Evolutionary conservation across 371 early-diverging fungal genomes (phyloP).

Genomic region (Mycotypha africana): DNA sequence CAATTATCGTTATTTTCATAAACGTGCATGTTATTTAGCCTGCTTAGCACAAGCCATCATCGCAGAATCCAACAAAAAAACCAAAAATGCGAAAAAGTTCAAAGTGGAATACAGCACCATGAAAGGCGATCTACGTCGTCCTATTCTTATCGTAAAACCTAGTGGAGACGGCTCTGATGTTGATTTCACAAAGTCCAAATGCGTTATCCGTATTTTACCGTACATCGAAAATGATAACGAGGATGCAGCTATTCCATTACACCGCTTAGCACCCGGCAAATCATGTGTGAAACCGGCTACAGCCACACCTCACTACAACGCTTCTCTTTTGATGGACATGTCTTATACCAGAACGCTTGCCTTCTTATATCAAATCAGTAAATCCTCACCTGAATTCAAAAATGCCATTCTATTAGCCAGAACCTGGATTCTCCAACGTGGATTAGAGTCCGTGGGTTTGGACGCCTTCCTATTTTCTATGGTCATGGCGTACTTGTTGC

Average conservation of each 20-base stretch:
- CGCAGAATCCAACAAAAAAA: too few relatives aligned
- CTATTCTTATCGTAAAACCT: conserved; percentile 67
- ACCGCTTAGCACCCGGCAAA: conserved; percentile 75
- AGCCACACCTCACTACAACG: conserved; percentile 91
- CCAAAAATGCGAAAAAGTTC: conserved; percentile 54
- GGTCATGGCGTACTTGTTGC: conserved; percentile 81
- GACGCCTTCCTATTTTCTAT: conserved; percentile 79
- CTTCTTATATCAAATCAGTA: conserved; percentile 70
- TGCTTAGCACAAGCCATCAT: conserved; percentile 51
- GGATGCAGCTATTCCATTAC: conserved; percentile 54
- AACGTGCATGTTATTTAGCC: conserved; percentile 89
- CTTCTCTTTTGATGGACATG: conserved; percentile 75
- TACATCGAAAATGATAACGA: conserved; percentile 55
- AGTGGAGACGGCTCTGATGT: conserved; percentile 50
- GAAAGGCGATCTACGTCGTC: conserved; percentile 71
- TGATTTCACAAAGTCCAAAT: conserved; percentile 54
- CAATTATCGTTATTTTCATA: conserved; percentile 93
- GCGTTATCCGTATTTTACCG: conserved; percentile 80
- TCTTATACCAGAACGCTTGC: conserved; percentile 70
- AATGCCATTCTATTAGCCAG: conserved; percentile 78
- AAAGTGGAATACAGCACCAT: conserved; percentile 54
- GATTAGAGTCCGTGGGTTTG: conserved; percentile 46
- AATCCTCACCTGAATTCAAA: conserved; percentile 66
- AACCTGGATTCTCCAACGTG: conserved; percentile 83
- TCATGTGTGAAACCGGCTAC: conserved; percentile 72